Base-by-base conservation (phyloP, 1,139 yeast genomes). In the Blastobotrys raffinosifermentans region DNA sequence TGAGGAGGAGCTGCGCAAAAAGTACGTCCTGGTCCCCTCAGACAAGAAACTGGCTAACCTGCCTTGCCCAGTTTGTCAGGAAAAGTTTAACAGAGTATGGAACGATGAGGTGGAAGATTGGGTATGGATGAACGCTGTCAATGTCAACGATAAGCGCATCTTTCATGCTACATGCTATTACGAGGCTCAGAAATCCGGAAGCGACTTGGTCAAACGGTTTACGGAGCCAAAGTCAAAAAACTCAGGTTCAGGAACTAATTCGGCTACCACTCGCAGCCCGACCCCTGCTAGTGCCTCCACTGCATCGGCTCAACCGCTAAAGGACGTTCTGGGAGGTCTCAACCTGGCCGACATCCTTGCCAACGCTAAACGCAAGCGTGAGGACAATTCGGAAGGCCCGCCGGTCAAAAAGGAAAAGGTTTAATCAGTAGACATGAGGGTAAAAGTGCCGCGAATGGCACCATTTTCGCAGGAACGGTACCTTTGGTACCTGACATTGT, bases 61-160 rank as follows among this genome's bases (percentile, higher is more conserved):
- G 43, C 72, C 77, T 37, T 93, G 99, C 63, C 80, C 86, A 7
- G 78, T 91, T 27, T 93, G 99, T 65, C 80, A 83, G 50, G 98
- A 93, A 51, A 73, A 70, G 34, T 74, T 87, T 38, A 72, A 73
- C 46, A 89, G 94, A 4, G 76, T 78, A 6, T 91, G 86, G 69
- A 84, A 84, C 55, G 96, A 87, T 54, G 89, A 83, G 38, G 67
- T 77, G 4, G 97, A 96, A 31, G 96, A 89, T 57, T 93, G 98
- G 98, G 78, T 89, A 29, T 91, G 96, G 96, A 73, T 69, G 49
- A 80, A 83, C 55, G 86, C 96, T 31, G 71, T 85, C 19, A 70
- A 70, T 43, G 75, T 72, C 6, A 73, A 79, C n/a, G 82, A 80
- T 6, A 29, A 21, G 18, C 80, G 76, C 48, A 75, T 83, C 32